A percentile compares a stretch with the other conserved stretches of the same genome.
These are phyloP conservation scores for Trichocladium antarcticum DNA, from an alignment of 495 filamentous ascomycete genomes.

Conservation along the genomic window DNA sequence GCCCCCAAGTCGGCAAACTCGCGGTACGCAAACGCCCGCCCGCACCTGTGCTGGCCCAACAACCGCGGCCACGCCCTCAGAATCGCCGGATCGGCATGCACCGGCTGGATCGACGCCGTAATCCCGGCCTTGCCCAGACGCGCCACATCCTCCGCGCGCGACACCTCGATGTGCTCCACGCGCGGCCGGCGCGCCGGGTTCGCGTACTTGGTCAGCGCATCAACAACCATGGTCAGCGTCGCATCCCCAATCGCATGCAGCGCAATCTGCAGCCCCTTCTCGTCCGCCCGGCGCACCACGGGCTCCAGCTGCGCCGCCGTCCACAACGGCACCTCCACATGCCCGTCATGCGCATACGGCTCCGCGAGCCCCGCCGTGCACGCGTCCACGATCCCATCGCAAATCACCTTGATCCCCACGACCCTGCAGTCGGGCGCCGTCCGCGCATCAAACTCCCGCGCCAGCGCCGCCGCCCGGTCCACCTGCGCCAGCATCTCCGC, in stretches of 20 bases:
- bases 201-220: conserved; percentile 40
- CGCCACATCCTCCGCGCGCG: conserved; percentile 40
- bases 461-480: conserved; percentile 48
- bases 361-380: conserved; percentile 53
- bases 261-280: conserved; percentile 48
- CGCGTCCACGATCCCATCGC: conserved; percentile 55
- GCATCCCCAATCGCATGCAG: conserved; percentile 57
- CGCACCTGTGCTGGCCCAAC: conserved; percentile 41
- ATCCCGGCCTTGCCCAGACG: conserved; percentile 46
- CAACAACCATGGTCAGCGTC: conserved; percentile 45
- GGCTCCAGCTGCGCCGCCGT: conserved; percentile 39
- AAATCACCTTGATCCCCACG: conserved; percentile 58
- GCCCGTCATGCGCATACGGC: conserved; percentile 45
- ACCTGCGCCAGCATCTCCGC: conserved; percentile 42
- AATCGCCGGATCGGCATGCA: conserved; percentile 53
- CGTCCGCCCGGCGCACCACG: conserved; percentile 44
- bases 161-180: conserved; percentile 53
- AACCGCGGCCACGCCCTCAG: conserved; percentile 48
- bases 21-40: conserved; percentile 50
- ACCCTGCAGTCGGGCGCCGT: conserved; percentile 46
- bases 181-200: conserved; percentile 42
- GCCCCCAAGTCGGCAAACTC: conserved; percentile 47
- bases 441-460: conserved; percentile 33
- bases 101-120: conserved; percentile 53
- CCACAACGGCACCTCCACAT: conserved; percentile 46